phyloP scores from a whole-genome alignment of 768 basidiomycete species.

The Phylloporus sp. region DNA sequence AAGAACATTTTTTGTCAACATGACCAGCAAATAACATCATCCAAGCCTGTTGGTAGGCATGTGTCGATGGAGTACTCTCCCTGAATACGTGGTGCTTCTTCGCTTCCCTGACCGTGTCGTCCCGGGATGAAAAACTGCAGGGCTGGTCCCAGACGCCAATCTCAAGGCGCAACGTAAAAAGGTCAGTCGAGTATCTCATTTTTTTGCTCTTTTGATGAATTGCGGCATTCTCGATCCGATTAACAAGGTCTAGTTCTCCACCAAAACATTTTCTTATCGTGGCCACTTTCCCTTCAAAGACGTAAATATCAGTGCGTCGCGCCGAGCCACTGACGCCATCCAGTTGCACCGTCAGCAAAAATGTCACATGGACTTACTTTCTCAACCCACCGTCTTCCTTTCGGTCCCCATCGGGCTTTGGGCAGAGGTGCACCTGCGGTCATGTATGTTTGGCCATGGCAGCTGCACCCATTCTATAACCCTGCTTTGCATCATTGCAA shows the following conservation, averaged over 20 bases:
- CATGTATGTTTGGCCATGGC: neutral
- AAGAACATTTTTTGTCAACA: neutral
- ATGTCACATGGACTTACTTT: slow-evolving; percentile 1
- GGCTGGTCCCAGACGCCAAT: neutral
- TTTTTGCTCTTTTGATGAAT: slow-evolving; percentile 1
- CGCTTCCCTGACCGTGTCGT: slow-evolving; percentile 16
- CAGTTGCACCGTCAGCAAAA: neutral
- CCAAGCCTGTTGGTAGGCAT: neutral
- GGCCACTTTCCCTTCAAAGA: slow-evolving; percentile 8
- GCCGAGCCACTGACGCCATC: slow-evolving; percentile 3
- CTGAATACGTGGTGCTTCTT: slow-evolving; percentile 14
- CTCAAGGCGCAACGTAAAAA: slow-evolving; percentile 17
- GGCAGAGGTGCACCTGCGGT: neutral
- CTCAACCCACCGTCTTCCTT: neutral
- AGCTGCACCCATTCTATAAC: neutral
- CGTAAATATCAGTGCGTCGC: slow-evolving; percentile 13
- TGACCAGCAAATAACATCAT: neutral
- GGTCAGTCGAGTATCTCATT: slow-evolving; percentile 8
- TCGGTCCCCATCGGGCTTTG: neutral
- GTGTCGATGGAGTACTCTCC: neutral
- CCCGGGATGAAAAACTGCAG: slow-evolving; percentile 13
- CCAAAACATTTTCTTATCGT: slow-evolving; percentile 4
- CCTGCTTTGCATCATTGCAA: slow-evolving; percentile 7
- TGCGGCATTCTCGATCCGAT: slow-evolving; percentile 7
- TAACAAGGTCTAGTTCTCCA: neutral